Percentiles rank a stretch among this genome's conserved stretches.
These are phyloP conservation scores for Apiospora pterosperma DNA, from an alignment of 2,329 filamentous ascomycete genomes.

Conservation along the genomic window DNA sequence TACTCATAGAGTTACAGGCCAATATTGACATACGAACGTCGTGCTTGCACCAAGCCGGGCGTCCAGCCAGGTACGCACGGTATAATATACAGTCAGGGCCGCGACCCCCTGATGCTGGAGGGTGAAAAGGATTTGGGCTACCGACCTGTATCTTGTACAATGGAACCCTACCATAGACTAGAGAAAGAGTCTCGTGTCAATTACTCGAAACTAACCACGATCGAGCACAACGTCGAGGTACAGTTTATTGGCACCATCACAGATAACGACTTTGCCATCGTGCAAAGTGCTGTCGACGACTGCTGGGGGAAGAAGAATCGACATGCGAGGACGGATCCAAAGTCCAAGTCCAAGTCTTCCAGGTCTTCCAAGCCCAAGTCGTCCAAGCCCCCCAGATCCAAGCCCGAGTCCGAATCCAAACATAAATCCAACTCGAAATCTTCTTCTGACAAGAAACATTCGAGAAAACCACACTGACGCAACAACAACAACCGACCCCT, in stretches of 20 bases:
- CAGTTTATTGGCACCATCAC: constrained; percentile 51
- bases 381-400: background rate
- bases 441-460: background rate
- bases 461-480: background rate
- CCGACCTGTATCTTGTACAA: constrained; percentile 33
- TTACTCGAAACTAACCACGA: constrained; percentile 52
- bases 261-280: constrained; percentile 35
- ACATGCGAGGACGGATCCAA: background rate
- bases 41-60: constrained; percentile 50
- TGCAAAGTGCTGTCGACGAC: constrained; percentile 42
- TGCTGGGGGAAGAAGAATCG: constrained; percentile 40
- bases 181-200: constrained; percentile 51
- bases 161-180: constrained; percentile 37
- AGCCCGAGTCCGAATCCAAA: background rate
- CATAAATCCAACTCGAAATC: background rate
- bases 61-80: constrained; percentile 52
- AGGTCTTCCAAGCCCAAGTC: background rate
- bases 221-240: constrained; percentile 57
- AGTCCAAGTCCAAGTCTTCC: background rate
- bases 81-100: constrained; percentile 40
- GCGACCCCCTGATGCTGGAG: constrained; percentile 27
- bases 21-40: constrained; percentile 52
- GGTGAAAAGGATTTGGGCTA: constrained; percentile 48
- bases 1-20: constrained; percentile 36
- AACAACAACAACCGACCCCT: background rate